Percentiles rank a stretch among this genome's conserved stretches.
Conservation (phyloP, 176 grass and related monocot species). For the Oryza brachyantha region DNA sequence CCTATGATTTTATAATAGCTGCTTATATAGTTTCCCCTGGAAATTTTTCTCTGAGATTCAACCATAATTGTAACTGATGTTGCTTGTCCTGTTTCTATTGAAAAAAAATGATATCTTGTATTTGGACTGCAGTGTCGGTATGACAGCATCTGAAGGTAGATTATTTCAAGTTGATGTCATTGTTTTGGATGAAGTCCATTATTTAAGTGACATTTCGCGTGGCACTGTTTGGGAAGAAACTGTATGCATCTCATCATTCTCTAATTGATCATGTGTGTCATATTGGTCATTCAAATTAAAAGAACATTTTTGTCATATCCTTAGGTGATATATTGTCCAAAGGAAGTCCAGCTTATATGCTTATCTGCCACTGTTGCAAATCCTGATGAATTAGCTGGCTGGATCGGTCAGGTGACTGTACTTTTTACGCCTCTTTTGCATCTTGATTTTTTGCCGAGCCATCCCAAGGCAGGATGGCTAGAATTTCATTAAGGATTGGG, state of each 20-base stretch:
- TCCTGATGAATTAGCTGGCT: slow-evolving; percentile 97
- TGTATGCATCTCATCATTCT: slow-evolving; percentile 54
- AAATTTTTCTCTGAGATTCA: slow-evolving; percentile 21
- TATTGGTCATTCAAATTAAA: slow-evolving; percentile 30
- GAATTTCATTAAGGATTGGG: too few species aligned
- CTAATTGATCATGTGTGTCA: background rate
- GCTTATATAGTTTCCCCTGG: background rate
- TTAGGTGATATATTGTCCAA: slow-evolving; percentile 99
- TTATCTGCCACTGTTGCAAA: slow-evolving; percentile 96
- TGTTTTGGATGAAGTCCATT: slow-evolving; percentile 98
- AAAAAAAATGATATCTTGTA: slow-evolving; percentile 29
- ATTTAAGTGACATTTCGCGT: slow-evolving; percentile 95
- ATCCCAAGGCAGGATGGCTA: too few species aligned
- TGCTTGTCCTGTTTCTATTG: slow-evolving; percentile 14
- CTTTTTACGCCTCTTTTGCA: slow-evolving; percentile 7
- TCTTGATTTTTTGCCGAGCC: too few species aligned
- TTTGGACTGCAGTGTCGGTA: slow-evolving; percentile 75
- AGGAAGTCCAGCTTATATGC: slow-evolving; percentile 97
- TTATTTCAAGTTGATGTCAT: slow-evolving; percentile 97
- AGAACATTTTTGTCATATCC: slow-evolving; percentile 19
- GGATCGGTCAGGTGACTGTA: slow-evolving; percentile 85
- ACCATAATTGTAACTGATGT: slow-evolving; percentile 18
- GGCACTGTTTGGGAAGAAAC: slow-evolving; percentile 99
- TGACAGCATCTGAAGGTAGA: slow-evolving; percentile 81
- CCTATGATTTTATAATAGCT: background rate